A percentile compares a stretch with the other conserved stretches of the same genome.
Evolutionary conservation across 768 basidiomycete species (phyloP).

Genomic region (Leccinellum rugosiceps): DNA sequence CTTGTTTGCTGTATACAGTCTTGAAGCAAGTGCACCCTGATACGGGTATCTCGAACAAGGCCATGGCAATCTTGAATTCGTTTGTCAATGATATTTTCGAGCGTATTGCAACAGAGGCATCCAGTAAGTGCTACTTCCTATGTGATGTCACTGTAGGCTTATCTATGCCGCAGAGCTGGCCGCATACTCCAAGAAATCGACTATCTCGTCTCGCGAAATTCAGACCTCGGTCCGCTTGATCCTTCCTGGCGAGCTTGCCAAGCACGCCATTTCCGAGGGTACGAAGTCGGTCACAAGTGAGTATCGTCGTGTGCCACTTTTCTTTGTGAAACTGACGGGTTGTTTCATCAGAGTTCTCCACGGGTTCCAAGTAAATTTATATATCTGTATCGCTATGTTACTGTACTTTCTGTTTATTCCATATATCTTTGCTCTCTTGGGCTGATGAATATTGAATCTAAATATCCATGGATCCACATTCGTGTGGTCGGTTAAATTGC

Average conservation of each 20-base stretch:
- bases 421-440: constrained; percentile 23
- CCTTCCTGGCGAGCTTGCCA: constrained; percentile 81
- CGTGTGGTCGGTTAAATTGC: too few species aligned
- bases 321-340: constrained; percentile 5
- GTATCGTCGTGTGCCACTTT: constrained; percentile 20
- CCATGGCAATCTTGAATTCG: constrained; percentile 80
- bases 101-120: constrained; percentile 72
- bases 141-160: neutral
- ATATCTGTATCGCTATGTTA: constrained; percentile 34
- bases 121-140: constrained; percentile 42
- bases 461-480: neutral
- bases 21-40: constrained; percentile 92
- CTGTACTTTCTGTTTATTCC: constrained; percentile 30
- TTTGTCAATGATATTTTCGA: constrained; percentile 87
- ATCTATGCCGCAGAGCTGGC: constrained; percentile 57
- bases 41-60: constrained; percentile 91
- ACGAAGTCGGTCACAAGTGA: constrained; percentile 69
- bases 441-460: neutral
- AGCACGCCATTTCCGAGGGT: constrained; percentile 87
- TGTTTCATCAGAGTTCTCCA: constrained; percentile 50
- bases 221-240: constrained; percentile 83
- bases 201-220: constrained; percentile 89
- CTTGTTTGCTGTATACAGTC: constrained; percentile 38
- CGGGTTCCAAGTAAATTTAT: constrained; percentile 49
- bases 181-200: constrained; percentile 85